These are phyloP conservation scores for Geranium brycei DNA, from an alignment of 345 rosid genomes.

Conservation along the genomic window DNA sequence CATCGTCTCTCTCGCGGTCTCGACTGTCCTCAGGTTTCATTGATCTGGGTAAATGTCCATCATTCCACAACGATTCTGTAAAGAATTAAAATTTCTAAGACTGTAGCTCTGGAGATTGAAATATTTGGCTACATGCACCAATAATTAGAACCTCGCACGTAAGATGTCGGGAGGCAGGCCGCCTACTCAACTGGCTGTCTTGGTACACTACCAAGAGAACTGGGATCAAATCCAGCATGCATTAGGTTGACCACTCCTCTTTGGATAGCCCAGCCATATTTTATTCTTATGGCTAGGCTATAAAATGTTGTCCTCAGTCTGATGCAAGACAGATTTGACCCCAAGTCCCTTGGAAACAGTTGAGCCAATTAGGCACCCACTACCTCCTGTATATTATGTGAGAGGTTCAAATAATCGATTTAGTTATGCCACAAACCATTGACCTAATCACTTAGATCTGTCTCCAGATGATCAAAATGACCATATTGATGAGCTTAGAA, in stretches of 20 bases:
- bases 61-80: constrained; percentile 50
- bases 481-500: neutral
- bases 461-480: neutral
- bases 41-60: constrained; percentile 52
- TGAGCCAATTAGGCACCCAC: neutral
- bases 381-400: neutral
- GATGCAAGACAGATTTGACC: neutral
- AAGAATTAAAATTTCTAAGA: neutral
- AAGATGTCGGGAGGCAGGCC: neutral
- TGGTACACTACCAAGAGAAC: neutral
- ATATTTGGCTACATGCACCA: neutral
- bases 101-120: neutral
- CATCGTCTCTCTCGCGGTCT: constrained; percentile 47
- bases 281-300: no score
- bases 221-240: neutral
- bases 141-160: neutral
- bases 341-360: neutral
- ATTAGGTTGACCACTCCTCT: neutral
- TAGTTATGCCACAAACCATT: neutral
- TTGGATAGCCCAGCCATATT: neutral
- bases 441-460: neutral
- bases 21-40: constrained; percentile 54
- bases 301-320: neutral
- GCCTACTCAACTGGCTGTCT: neutral
- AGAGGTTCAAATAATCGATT: neutral